A percentile compares a stretch with the other conserved stretches of the same genome.
These are phyloP conservation scores for Suillus lakei DNA, from an alignment of 768 basidiomycete genomes.

Conservation along the genomic window DNA sequence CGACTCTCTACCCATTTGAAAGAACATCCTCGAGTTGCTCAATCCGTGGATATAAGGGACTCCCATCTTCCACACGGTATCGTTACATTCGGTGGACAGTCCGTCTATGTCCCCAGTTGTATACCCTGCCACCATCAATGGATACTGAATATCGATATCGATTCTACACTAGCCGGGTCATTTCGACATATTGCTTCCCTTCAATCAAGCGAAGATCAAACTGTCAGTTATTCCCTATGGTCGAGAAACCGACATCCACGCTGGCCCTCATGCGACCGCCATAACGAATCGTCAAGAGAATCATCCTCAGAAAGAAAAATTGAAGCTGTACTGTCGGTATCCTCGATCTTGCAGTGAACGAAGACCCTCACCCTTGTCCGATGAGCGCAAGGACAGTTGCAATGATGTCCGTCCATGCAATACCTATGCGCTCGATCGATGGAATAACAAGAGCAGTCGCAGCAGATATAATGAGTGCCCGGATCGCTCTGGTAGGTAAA, in stretches of 20 bases:
- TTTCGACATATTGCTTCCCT: not conserved
- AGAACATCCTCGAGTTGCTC: no score
- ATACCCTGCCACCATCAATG: no score
- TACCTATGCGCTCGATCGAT: constrained; percentile 51
- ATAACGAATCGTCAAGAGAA: constrained; percentile 51
- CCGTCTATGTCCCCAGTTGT: no score
- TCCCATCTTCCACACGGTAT: no score
- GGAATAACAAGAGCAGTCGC: constrained; percentile 54
- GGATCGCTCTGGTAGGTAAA: no score
- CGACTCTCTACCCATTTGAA: no score
- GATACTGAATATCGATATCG: no score
- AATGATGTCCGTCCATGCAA: constrained; percentile 48
- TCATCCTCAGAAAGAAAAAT: constrained; percentile 36
- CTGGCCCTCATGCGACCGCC: constrained; percentile 56
- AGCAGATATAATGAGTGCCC: no score
- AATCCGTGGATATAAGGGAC: no score
- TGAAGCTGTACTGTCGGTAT: not conserved
- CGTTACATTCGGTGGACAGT: no score
- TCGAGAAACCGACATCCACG: constrained; percentile 52
- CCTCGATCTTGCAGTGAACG: not conserved
- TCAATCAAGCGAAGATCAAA: not conserved
- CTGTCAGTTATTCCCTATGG: constrained; percentile 38
- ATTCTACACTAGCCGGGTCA: no score
- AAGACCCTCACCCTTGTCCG: constrained; percentile 50
- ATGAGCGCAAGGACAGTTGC: constrained; percentile 49